Percentiles rank a stretch among this genome's conserved stretches.
Evolutionary conservation across 2,329 filamentous ascomycete genomes (phyloP).

Genomic region (Achaetomium macrosporum): DNA sequence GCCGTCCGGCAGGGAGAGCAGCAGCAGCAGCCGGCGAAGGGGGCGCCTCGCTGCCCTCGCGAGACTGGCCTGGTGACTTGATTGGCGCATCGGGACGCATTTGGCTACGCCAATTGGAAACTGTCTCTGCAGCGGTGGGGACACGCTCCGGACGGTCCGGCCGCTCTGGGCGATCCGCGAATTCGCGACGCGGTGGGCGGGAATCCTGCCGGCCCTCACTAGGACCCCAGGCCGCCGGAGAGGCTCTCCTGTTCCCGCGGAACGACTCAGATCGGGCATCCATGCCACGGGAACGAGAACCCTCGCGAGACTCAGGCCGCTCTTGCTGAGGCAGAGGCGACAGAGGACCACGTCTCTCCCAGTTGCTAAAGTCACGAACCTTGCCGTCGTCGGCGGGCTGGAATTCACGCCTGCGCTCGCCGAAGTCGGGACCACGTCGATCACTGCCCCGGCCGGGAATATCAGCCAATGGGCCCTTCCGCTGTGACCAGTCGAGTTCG

Average conservation of each 20-base stretch:
- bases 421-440: constrained; percentile 44
- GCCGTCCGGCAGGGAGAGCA: constrained; percentile 54
- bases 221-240: constrained; percentile 68
- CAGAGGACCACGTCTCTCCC: constrained; percentile 91
- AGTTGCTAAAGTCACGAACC: constrained; percentile 75
- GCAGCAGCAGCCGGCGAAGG: constrained; percentile 58
- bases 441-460: constrained; percentile 37
- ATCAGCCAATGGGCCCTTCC: constrained; percentile 30
- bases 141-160: constrained; percentile 59
- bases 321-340: constrained; percentile 60
- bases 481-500: constrained; percentile 37
- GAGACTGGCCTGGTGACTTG: constrained; percentile 60
- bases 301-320: constrained; percentile 48
- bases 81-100: constrained; percentile 76
- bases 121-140: constrained; percentile 83
- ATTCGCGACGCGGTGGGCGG: constrained; percentile 72
- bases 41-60: constrained; percentile 69
- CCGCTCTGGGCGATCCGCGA: constrained; percentile 59
- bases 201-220: constrained; percentile 55
- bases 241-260: constrained; percentile 58
- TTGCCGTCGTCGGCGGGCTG: constrained; percentile 65
- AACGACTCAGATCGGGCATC: constrained; percentile 56
- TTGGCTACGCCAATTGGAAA: constrained; percentile 85
- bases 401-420: constrained; percentile 63
- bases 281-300: constrained; percentile 46